Evolutionary conservation across 1,139 yeast genomes (phyloP), one percentile per base, ranked within the genome.

Genomic region (Zygotorulaspora mrakii): DNA sequence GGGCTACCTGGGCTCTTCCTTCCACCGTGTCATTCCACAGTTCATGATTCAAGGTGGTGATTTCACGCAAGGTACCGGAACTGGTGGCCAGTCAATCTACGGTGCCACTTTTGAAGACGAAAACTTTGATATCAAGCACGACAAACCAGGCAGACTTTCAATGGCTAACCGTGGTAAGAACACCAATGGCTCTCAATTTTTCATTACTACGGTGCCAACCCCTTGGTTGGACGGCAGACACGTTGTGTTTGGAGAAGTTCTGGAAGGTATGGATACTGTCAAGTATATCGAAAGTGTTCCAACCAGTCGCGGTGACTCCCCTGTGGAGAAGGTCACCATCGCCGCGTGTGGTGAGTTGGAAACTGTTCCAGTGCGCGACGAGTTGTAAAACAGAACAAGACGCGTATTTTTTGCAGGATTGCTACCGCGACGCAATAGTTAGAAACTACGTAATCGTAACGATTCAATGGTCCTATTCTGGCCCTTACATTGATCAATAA

Each of bases 31-130:
- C 36, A 82, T 83, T 48, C 78, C 83, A 41, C 72, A 74, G 45
- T 83, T 83, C 66, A 81, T 83, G 86, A 76, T 82, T 56, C 94
- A 83, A 68, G 89, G 89, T 60, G 94, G 94, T 65, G 86, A 81
- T 64, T 78, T 80, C 69, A 77, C 82, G 61, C 70, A 77, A 59
- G 74, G 74, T 54, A 73, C 75, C 61, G 86, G 86, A 52, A 74
- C 78, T 42, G 91, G 91, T 52, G 91, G 91, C 47, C 75, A 75
- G 61, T 78, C 87, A 31, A 80, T 81, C 63, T 82, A 77, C 65
- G 91, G 89, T 43, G 71, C 70, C 55, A 73, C 74, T 54, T 77
- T 81, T 54, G 73, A 73, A 28, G 94, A 83, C 62, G 91, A 83
- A 65, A 81, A 80, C 67, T 83, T 83, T 56, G 48, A 64, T 45